Conservation (phyloP, 371 early-diverging fungal genomes). For the Mucor lusitanicus region DNA sequence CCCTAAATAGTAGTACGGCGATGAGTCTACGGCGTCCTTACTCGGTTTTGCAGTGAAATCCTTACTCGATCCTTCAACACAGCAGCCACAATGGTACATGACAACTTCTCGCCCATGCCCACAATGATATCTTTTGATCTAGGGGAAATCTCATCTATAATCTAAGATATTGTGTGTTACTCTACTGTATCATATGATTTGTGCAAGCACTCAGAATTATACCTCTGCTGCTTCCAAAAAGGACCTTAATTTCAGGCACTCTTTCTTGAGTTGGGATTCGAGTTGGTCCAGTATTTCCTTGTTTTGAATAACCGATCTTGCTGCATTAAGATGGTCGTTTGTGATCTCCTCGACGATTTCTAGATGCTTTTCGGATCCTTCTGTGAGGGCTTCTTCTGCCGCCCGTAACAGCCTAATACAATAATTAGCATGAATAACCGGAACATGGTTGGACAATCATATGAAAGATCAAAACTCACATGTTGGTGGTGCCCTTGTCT, state of each 20-base stretch:
- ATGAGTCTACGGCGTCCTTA: neutral
- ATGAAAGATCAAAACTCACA: constrained; percentile 29
- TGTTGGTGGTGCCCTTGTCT: constrained; percentile 76
- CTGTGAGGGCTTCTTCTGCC: constrained; percentile 66
- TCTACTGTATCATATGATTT: neutral
- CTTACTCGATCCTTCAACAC: constrained; percentile 68
- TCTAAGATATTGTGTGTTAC: constrained; percentile 37
- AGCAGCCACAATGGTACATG: constrained; percentile 86
- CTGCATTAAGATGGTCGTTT: constrained; percentile 82
- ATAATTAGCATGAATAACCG: neutral
- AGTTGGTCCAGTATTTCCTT: constrained; percentile 53
- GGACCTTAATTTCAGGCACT: constrained; percentile 75
- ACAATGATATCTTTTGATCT: constrained; percentile 94
- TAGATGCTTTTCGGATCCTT: constrained; percentile 60
- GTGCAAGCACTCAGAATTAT: neutral
- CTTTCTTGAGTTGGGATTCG: constrained; percentile 63
- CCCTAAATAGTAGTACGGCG: constrained; percentile 58
- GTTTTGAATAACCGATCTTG: constrained; percentile 56
- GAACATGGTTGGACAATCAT: neutral
- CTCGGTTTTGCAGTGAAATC: neutral
- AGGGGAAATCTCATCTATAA: constrained; percentile 97
- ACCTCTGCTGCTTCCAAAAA: constrained; percentile 95
- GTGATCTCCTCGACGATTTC: constrained; percentile 86
- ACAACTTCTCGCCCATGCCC: constrained; percentile 92
- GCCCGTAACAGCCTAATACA: constrained; percentile 62